phyloP scores from a whole-genome alignment of 2,329 filamentous ascomycete species.

The Hymenoscyphus fructigenus region DNA sequence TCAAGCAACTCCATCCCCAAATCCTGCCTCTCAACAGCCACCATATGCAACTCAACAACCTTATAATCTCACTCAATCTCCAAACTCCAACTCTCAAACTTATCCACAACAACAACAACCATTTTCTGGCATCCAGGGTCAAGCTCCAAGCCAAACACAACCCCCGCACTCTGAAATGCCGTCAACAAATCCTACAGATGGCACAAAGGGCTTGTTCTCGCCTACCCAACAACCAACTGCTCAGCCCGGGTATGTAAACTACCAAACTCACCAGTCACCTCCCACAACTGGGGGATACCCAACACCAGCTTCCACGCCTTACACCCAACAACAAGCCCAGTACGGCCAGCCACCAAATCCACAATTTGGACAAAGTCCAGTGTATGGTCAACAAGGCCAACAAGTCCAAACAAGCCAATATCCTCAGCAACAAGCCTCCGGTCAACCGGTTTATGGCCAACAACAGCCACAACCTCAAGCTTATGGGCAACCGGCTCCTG shows the following conservation, averaged over 20 bases:
- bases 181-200: background rate
- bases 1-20: constrained; percentile 6
- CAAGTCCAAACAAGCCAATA: background rate
- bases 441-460: background rate
- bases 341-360: constrained; percentile 1
- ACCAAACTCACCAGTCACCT: background rate
- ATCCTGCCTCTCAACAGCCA: background rate
- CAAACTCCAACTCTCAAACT: background rate
- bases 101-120: background rate
- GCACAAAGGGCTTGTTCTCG: background rate
- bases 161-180: background rate
- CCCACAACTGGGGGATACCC: background rate
- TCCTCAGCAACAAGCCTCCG: constrained; percentile 1
- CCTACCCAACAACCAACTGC: background rate
- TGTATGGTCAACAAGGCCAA: background rate
- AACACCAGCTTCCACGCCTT: background rate
- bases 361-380: background rate
- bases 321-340: constrained; percentile 4
- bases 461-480: background rate
- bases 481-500: background rate
- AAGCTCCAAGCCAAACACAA: background rate
- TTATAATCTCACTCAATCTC: constrained; percentile 7
- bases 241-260: background rate
- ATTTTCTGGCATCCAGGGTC: background rate
- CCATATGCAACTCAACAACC: constrained; percentile 2